Evolutionary conservation across 257 asterid species (phyloP).

Genomic region (Ilex aquifolium): DNA sequence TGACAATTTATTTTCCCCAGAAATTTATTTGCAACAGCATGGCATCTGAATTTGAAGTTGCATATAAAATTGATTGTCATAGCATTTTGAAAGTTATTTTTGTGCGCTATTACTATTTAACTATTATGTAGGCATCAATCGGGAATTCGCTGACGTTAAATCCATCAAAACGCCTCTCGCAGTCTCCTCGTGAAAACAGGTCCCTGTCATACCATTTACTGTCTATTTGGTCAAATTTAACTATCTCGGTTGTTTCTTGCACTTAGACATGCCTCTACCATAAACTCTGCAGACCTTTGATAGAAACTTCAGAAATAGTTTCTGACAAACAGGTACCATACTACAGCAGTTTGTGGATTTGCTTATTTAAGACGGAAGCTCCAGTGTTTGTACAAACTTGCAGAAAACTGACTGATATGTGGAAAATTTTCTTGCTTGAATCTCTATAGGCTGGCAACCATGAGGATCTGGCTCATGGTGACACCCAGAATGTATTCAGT

Average conservation of each 20-base stretch:
- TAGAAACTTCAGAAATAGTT: constrained; percentile 35
- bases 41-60: neutral
- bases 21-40: neutral
- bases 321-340: constrained; percentile 43
- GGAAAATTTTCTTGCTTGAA: constrained; percentile 4
- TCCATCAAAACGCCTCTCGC: constrained; percentile 59
- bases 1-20: neutral
- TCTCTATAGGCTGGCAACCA: constrained; percentile 34
- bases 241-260: neutral
- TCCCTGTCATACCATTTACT: constrained; percentile 12
- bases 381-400: neutral
- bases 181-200: constrained; percentile 49
- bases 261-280: constrained; percentile 12
- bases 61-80: neutral
- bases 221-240: neutral
- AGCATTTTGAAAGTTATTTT: neutral
- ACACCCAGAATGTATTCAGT: constrained; percentile 16
- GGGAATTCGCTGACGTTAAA: constrained; percentile 30
- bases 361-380: constrained; percentile 12
- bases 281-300: constrained; percentile 45
- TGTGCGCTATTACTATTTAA: neutral
- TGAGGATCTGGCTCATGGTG: constrained; percentile 25
- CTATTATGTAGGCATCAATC: constrained; percentile 31
- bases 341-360: constrained; percentile 4
- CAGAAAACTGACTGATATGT: neutral